These are phyloP conservation scores for Kodamaea leandrae DNA, from an alignment of 805 yeast species.

Conservation along the genomic window DNA sequence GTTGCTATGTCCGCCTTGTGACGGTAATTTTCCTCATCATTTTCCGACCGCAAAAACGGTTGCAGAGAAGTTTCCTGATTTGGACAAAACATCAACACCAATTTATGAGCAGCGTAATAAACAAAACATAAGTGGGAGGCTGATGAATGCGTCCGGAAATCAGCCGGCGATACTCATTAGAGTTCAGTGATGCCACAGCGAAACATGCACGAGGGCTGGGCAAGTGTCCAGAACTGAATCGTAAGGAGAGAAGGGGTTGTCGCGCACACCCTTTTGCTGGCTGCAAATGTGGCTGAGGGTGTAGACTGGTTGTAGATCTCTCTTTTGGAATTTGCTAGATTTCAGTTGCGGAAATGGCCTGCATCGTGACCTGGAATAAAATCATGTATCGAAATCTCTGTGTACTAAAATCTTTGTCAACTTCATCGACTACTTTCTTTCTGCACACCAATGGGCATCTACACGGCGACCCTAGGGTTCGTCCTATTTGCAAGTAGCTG, in stretches of 20 bases:
- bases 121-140: slow-evolving; percentile 1
- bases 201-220: no score
- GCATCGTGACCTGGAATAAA: no score
- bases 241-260: no score
- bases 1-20: no score
- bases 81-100: slow-evolving; percentile 1
- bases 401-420: no score
- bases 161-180: neutral
- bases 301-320: no score
- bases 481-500: slow-evolving; percentile 6
- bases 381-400: no score
- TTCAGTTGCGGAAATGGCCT: no score
- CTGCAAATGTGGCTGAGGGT: no score
- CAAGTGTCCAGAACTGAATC: no score
- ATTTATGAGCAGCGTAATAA: neutral
- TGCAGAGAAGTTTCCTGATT: slow-evolving; percentile 1
- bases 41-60: slow-evolving; percentile 1
- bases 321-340: no score
- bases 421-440: neutral
- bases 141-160: neutral
- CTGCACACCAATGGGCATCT: neutral
- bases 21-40: neutral
- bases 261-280: no score
- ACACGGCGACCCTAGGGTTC: neutral
- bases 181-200: neutral